Base-by-base conservation (phyloP, 2,329 filamentous ascomycete genomes). In the Aspergillus cejpii region DNA sequence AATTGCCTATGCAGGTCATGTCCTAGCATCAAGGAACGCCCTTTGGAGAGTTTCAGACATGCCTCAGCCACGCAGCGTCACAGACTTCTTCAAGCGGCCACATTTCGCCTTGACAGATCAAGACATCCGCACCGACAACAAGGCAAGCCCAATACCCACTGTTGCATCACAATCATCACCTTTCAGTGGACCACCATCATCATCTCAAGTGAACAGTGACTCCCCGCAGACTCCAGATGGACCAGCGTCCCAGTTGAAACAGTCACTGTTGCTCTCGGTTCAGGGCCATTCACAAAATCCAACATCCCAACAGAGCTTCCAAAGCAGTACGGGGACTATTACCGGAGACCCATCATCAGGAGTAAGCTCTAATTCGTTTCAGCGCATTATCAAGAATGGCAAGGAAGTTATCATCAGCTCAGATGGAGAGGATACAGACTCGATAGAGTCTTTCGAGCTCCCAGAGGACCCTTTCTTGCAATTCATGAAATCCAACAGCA, bases 381-480 rank as follows among this genome's bases (percentile, higher is more conserved):
- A 79, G 61, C 71, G 79, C 55, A 65, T 79, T 10, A 69, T 83
- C 44, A 84, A 71, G 46, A 69, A 75, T 54, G 78, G 78, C 2
- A 61, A 73, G 42, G 64, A 74, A 44, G 61, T 74, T 2, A 71
- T 90, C 31, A 75, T 74, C 37, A 82, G 79, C 43, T 89, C 86
- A 0, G 86, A 90, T 57, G 83, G 84, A 7, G 84, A 85, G n/a
- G 77, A 77, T 14, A 76, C 75, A 21, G 74, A 78, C 39, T 83
- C 83, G 0, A 70, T 77, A 46, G 71, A 67, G 41, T 76, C 73
- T 1, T 57, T 80, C 15, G 75, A 76, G 47, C 74, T 76, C 21
- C 71, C 83, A 11, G 74, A 76, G 4, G 72, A 76, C 34, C 62
- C 83, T 1, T 58, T 76, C 12, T 54, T 57, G 15, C 56, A 48